Percentiles rank a stretch among this genome's conserved stretches.
Conservation (phyloP, 352 stramenopile species). For the Aphanomyces stellatus region DNA sequence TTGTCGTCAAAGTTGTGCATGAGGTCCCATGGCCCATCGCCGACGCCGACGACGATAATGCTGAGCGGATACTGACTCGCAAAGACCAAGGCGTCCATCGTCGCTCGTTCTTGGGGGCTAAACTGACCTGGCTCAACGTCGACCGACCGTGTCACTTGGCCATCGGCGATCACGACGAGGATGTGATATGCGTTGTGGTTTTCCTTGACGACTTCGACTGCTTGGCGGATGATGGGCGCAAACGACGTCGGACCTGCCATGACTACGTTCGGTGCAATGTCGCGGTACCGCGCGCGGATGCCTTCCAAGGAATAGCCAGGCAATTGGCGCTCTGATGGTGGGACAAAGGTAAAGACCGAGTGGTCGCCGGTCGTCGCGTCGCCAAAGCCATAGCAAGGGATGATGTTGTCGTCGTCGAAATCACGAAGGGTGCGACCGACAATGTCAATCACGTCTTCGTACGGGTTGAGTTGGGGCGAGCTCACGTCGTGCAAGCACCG, state of each 20-base stretch:
- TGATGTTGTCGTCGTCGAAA: conserved; percentile 82
- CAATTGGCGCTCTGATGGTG: not conserved
- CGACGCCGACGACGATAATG: conserved; percentile 77
- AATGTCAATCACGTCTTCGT: conserved; percentile 79
- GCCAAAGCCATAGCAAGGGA: conserved; percentile 78
- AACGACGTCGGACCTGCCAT: conserved; percentile 82
- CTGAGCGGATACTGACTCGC: conserved; percentile 58
- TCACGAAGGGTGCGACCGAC: conserved; percentile 59
- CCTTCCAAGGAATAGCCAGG: conserved; percentile 53
- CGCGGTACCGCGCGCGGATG: conserved; percentile 59
- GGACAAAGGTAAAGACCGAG: conserved; percentile 62
- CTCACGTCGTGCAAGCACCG: conserved; percentile 60
- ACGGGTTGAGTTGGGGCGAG: conserved; percentile 51
- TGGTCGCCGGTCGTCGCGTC: conserved; percentile 71
- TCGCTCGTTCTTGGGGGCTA: conserved; percentile 57
- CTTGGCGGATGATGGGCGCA: conserved; percentile 78
- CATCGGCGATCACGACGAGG: conserved; percentile 63
- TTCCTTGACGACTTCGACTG: conserved; percentile 66
- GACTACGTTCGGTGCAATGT: conserved; percentile 56
- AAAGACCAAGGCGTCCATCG: conserved; percentile 48
- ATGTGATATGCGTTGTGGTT: conserved; percentile 68
- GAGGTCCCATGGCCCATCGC: conserved; percentile 70
- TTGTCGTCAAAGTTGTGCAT: conserved; percentile 71
- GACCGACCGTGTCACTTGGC: conserved; percentile 55
- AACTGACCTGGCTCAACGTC: conserved; percentile 64